Conservation (phyloP, 116 monocot genomes). For the Zostera marina region DNA sequence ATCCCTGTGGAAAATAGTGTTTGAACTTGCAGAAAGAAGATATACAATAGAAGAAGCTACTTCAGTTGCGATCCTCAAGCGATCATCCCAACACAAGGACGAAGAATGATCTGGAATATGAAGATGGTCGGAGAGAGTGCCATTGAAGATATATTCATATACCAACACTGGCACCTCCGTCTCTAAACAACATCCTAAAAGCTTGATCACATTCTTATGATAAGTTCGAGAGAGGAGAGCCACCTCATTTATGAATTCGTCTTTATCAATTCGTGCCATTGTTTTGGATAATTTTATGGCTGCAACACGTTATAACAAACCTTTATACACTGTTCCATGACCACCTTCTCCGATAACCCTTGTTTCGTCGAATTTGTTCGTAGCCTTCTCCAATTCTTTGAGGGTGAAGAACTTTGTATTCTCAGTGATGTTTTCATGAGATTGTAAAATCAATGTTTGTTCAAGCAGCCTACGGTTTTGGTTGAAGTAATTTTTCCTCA, state of each 20-base stretch:
- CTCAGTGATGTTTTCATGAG: too few relatives aligned
- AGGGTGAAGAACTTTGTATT: neutral
- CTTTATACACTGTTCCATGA: neutral
- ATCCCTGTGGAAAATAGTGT: slow-evolving; percentile 9
- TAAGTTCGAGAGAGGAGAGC: slow-evolving; percentile 1
- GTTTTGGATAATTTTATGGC: slow-evolving; percentile 11
- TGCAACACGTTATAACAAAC: slow-evolving; percentile 5
- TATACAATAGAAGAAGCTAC: slow-evolving; percentile 5
- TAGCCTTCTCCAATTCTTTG: too few relatives aligned
- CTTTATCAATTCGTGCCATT: neutral
- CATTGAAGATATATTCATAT: slow-evolving; percentile 9
- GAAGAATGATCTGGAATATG: neutral
- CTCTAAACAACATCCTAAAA: slow-evolving; percentile 7
- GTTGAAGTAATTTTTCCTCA: neutral
- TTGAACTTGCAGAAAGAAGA: slow-evolving; percentile 2
- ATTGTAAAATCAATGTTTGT: too few relatives aligned
- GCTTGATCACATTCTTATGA: slow-evolving; percentile 11
- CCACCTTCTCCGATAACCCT: neutral
- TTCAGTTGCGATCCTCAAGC: slow-evolving; percentile 3
- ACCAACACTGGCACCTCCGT: slow-evolving; percentile 9
- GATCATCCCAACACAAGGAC: slow-evolving; percentile 5
- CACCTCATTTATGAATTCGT: slow-evolving; percentile 14
- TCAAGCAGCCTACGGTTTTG: neutral
- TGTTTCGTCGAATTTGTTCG: neutral
- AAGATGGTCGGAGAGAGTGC: slow-evolving; percentile 9